These are phyloP conservation scores for Vigna nakashimae DNA, from an alignment of 306 rosid species.

Conservation along the genomic window DNA sequence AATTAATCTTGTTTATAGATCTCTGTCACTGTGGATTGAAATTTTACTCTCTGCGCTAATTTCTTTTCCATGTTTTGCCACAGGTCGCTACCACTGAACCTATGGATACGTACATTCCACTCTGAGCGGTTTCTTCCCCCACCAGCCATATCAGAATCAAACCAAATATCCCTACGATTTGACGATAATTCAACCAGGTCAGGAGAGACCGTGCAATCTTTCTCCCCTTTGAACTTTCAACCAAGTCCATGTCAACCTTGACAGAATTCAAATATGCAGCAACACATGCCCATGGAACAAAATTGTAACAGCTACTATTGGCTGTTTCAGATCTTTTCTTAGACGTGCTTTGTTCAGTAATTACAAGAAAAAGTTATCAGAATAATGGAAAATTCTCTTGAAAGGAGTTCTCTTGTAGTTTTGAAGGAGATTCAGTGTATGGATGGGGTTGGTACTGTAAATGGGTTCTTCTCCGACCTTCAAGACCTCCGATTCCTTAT, in stretches of 20 bases:
- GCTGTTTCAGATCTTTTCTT: constrained; percentile 56
- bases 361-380: no score
- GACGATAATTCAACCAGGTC: constrained; percentile 84
- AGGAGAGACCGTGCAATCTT: constrained; percentile 47
- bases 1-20: background rate
- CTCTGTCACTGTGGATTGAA: background rate
- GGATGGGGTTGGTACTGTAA: constrained; percentile 59
- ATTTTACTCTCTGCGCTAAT: background rate
- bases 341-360: no score
- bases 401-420: constrained; percentile 51
- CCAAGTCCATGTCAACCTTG: constrained; percentile 54
- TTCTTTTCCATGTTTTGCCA: constrained; percentile 1
- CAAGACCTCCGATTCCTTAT: constrained; percentile 91
- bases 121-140: constrained; percentile 97
- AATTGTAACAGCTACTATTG: constrained; percentile 60
- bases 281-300: constrained; percentile 97
- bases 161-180: constrained; percentile 98
- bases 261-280: constrained; percentile 82
- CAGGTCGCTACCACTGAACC: background rate
- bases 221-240: constrained; percentile 47
- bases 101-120: constrained; percentile 8
- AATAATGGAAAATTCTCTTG: no score
- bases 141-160: constrained; percentile 96
- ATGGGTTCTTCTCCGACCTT: constrained; percentile 62
- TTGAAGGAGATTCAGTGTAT: constrained; percentile 82